Base-by-base conservation (phyloP, 805 yeast genomes). In the Ogataea methylovora region DNA sequence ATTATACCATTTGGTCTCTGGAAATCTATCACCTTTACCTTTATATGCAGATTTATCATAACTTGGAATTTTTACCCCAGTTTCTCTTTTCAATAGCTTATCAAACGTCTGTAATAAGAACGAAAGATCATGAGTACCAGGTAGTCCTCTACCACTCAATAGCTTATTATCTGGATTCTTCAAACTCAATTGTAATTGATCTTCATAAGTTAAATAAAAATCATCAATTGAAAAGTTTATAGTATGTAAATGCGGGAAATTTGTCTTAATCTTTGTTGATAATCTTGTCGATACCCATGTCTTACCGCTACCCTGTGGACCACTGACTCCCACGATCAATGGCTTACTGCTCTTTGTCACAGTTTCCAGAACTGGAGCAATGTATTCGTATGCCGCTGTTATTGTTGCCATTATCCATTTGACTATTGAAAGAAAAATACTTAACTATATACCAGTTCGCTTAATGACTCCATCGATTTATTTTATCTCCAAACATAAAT, bases 61-160 rank as follows among this genome's bases (percentile, higher is more conserved):
- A 7, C 54, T 44, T 1, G 97, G 97, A 6, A 76, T 56, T 2
- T 48, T 39, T 3, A 70, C 50, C 3, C 46, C 46, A 0, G 40
- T 32, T 8, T 59, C 49, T 29, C 49, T 51, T 32, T 42, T 34
- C 19, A 46, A 44, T 27, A 64, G 48, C 19, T 43, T 42, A 5
- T 44, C 38, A 26, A 83, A 42, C 5, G 68, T 54, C 7, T 55
- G 43, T 6, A 42, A 30, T n/a, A 67, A 51, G 11, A 82, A 47
- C 1, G 43, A 45, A 13, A 84, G 48, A 49, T 90, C 97, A 54
- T 90, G 98, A 0, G 97, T 90, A 0, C 97, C 97, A 0, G 97
- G 97, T 12, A 84, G 65, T 0, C 97, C 97, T 18, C 97, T 62
- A 3, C 95, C 95, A 23, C 52, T 46, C 13, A 85, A 48, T 30